Base-by-base conservation (phyloP, 805 yeast genomes). In the Kodamaea nitidulidarum region DNA sequence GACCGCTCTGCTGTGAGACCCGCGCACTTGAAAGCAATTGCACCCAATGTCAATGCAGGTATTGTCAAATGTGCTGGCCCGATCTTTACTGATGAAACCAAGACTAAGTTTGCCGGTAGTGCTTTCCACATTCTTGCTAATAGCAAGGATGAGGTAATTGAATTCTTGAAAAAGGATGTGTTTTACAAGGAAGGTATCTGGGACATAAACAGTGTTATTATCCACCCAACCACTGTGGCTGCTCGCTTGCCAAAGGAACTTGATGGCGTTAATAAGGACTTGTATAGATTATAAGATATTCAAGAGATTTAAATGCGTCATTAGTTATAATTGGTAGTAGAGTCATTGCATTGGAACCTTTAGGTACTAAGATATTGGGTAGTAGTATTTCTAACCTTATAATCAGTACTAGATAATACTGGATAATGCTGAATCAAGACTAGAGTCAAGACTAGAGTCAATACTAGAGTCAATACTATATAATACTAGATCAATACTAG, bases 131-230 rank as follows among this genome's bases (percentile, higher is more conserved):
- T 84, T 36, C 65, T 69, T 43, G 91, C 91, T 25, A 79, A 78
- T 38, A 65, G 79, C 35, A 77, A 70, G 51, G 82, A 82, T 45
- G 83, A 83, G 46, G 80, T 82, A 8, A 45, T 81, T 32, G 84
- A 79, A 30, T 63, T 82, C 40, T 70, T 86, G 57, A 75, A 79
- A 52, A 51, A 64, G 35, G 95, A 86, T 55, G 57, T 78, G 25
- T 86, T 80, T 58, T 74, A 75, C 48, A 70, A 67, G 48, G 67
- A 70, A 25, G 90, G 88, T 2, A 73, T 86, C 43, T 86, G 95
- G 95, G 95, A 86, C 56, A 55, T 84, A 44, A 76, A 76, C 27
- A 72, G 69, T 39, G 81, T 75, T 14, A 52, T 80, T 46, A 75
- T 82, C 28, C 71, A 75, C 52, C 88, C 88, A 33, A 48, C 58